phyloP scores from a whole-genome alignment of 2,329 filamentous ascomycete genomes.

The Metarhizium brunneum region DNA sequence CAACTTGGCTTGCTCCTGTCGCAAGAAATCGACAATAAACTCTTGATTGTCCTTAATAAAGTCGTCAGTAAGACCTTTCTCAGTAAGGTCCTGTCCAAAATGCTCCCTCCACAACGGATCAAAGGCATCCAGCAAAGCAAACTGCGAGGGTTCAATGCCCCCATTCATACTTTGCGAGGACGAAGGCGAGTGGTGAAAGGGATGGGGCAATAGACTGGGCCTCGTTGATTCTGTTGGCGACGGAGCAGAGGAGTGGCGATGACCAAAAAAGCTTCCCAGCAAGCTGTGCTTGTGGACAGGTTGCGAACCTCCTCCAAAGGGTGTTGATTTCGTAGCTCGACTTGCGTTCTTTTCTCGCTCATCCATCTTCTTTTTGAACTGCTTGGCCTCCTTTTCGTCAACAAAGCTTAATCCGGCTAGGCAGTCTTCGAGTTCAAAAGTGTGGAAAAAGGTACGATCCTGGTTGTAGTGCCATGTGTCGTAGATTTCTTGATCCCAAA shows the following conservation, averaged over 20 bases:
- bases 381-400: constrained; percentile 95
- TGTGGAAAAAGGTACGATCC: constrained; percentile 94
- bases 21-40: constrained; percentile 57
- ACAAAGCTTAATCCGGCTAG: constrained; percentile 84
- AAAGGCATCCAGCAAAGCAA: constrained; percentile 53
- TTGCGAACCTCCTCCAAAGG: constrained; percentile 51
- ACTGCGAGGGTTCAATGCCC: constrained; percentile 40
- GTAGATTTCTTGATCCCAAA: constrained; percentile 98
- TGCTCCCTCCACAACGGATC: constrained; percentile 57
- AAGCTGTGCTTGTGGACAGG: constrained; percentile 34
- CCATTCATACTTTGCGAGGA: constrained; percentile 40
- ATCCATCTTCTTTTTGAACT: constrained; percentile 95
- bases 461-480: constrained; percentile 93
- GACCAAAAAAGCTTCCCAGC: constrained; percentile 53
- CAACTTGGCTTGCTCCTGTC: constrained; percentile 41
- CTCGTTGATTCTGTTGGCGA: constrained; percentile 50
- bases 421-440: constrained; percentile 91
- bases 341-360: constrained; percentile 92
- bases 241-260: constrained; percentile 49
- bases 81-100: constrained; percentile 53
- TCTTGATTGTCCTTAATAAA: constrained; percentile 60
- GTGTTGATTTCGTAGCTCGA: constrained; percentile 72
- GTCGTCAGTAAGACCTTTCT: constrained; percentile 56
- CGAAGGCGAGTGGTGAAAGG: constrained; percentile 26
- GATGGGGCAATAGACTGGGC: constrained; percentile 25